These are phyloP conservation scores for Cyamopsis tetragonoloba DNA, from an alignment of 306 rosid genomes.

Conservation along the genomic window DNA sequence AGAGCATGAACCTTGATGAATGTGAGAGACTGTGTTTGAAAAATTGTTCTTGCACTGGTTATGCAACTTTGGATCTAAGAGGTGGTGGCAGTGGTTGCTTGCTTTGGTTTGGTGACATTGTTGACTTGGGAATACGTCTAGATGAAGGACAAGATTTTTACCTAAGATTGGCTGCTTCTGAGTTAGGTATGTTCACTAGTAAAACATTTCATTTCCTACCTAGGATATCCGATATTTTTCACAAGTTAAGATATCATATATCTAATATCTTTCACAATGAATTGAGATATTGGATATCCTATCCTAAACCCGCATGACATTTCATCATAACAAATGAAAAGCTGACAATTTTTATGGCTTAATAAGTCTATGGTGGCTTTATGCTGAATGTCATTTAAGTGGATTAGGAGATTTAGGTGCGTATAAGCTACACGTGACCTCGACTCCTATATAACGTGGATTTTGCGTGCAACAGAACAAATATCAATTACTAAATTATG, in stretches of 20 bases:
- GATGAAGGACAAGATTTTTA: neutral
- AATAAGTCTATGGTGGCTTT: no score
- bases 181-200: neutral
- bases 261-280: neutral
- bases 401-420: no score
- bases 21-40: conserved; percentile 20
- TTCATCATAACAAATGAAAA: no score
- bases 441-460: no score
- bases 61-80: neutral
- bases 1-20: neutral
- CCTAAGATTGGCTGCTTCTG: neutral
- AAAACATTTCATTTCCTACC: neutral
- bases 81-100: conserved; percentile 25
- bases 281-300: no score
- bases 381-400: no score
- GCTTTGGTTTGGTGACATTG: conserved; percentile 27
- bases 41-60: conserved; percentile 12
- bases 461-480: no score
- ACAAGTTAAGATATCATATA: neutral
- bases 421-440: no score
- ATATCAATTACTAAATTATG: no score
- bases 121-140: neutral
- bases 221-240: neutral
- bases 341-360: no score
- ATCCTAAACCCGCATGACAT: no score